These are phyloP conservation scores for Vachellia collinsii DNA, from an alignment of 306 rosid genomes.

Conservation along the genomic window DNA sequence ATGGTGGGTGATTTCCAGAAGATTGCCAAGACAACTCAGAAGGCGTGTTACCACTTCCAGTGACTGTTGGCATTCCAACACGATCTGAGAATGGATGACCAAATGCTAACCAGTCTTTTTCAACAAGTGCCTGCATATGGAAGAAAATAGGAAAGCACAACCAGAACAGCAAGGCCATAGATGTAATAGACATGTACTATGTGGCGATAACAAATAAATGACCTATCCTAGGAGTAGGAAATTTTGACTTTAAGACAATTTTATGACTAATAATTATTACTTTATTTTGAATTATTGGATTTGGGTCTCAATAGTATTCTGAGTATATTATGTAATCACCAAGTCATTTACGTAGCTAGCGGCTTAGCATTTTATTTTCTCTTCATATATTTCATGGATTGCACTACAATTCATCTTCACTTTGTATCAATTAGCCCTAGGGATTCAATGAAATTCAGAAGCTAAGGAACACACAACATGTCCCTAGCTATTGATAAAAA, in stretches of 20 bases:
- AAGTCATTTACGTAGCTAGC: background rate
- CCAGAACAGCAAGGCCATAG: slow-evolving; percentile 26
- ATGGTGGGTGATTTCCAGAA: slow-evolving; percentile 61
- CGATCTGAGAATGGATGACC: slow-evolving; percentile 98
- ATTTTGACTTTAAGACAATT: background rate
- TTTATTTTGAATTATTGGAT: no score
- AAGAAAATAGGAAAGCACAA: slow-evolving; percentile 22
- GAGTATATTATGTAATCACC: background rate
- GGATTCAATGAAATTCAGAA: background rate
- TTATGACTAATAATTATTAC: no score
- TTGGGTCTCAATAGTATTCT: no score
- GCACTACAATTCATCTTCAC: background rate
- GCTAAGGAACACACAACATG: background rate
- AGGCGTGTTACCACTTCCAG: slow-evolving; percentile 57
- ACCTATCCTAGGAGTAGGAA: background rate
- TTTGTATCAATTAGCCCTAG: background rate
- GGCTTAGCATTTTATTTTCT: background rate
- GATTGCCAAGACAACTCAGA: slow-evolving; percentile 79
- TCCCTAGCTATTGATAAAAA: background rate
- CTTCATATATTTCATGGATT: background rate
- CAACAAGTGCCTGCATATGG: slow-evolving; percentile 78
- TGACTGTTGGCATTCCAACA: slow-evolving; percentile 64
- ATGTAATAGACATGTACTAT: slow-evolving; percentile 15
- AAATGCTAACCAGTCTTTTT: slow-evolving; percentile 98
- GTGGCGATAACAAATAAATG: background rate